Base-by-base conservation (phyloP, 225 moss, liverwort and hornwort species). In the Physcomitrium patens region DNA sequence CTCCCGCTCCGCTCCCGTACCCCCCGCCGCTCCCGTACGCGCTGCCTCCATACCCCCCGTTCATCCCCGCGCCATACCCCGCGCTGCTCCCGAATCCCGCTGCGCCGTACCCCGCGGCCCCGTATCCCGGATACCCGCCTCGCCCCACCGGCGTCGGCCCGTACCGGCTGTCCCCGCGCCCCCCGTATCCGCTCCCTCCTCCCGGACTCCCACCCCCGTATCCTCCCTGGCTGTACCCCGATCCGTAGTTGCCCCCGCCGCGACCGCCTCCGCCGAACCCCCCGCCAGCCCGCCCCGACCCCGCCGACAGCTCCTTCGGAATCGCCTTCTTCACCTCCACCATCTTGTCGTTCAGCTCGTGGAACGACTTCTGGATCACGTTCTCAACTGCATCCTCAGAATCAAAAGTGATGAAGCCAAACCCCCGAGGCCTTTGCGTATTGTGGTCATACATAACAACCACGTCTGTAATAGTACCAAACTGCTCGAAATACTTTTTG, bases 361-460 rank as follows among this genome's bases (percentile, higher is more conserved):
- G 90, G 85, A 92, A 90, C 70, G 92, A 90, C 79, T 92, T 92
- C 68, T 81, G 81, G 71, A 87, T 82, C 82, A 99, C 97, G 75
- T 87, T 99, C 83, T 99, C 97, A 75, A 99, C 94, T 67, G 97
- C 93, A 72, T 99, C 97, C 81, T 99, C 97, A 72, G 94, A 95
- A 89, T 99, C 97, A 71, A 99, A 99, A 0, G 94, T 99, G 65
- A 99, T 95, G 80, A 99, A 99, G 58, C 97, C 94, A 78, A 94
- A 99, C 41, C 97, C 94, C 27, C 93, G 86, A 82, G 97, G 94
- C 82, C 97, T 93, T 84, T 99, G 97, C 67, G 97, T 99, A 70
- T 93, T 99, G 86, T 99, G 97, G 87, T 94, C 97, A 76, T 94
- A 94, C 93, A 99, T 99, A 54, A 99, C 97, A 86, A 99, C 97